Conservation (phyloP, 805 yeast species). For the Millerago galiae region DNA sequence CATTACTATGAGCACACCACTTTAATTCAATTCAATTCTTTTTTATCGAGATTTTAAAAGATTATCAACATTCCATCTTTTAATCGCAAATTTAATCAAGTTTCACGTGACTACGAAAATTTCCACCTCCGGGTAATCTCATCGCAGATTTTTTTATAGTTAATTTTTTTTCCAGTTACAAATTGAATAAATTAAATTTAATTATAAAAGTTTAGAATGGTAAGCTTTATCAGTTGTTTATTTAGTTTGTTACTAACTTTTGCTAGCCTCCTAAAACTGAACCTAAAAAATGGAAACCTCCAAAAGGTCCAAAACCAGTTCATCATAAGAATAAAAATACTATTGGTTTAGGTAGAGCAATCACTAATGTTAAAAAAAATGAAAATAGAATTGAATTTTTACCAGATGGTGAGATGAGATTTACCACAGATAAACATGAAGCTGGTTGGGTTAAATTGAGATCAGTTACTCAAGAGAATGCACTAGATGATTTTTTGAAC, state of each 20-base stretch:
- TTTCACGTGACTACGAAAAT: background rate
- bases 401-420: slow-evolving; percentile 86
- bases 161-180: background rate
- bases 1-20: background rate
- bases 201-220: too few species aligned
- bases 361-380: slow-evolving; percentile 63
- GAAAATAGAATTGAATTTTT: slow-evolving; percentile 65
- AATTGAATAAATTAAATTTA: background rate
- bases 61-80: background rate
- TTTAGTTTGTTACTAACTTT: background rate
- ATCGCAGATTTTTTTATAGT: slow-evolving; percentile 5
- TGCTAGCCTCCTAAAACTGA: slow-evolving; percentile 35
- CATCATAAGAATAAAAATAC: slow-evolving; percentile 77
- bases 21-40: background rate
- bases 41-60: background rate
- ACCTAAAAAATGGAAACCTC: slow-evolving; percentile 76
- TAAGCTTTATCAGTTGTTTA: too few species aligned
- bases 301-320: slow-evolving; percentile 89
- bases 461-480: slow-evolving; percentile 91
- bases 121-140: slow-evolving; percentile 11
- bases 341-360: slow-evolving; percentile 80
- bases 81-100: background rate
- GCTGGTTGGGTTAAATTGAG: slow-evolving; percentile 86
- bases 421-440: slow-evolving; percentile 78
- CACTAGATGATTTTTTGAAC: slow-evolving; percentile 88